phyloP scores from a whole-genome alignment of 169 alveolate species.

The Plasmodium inui region DNA sequence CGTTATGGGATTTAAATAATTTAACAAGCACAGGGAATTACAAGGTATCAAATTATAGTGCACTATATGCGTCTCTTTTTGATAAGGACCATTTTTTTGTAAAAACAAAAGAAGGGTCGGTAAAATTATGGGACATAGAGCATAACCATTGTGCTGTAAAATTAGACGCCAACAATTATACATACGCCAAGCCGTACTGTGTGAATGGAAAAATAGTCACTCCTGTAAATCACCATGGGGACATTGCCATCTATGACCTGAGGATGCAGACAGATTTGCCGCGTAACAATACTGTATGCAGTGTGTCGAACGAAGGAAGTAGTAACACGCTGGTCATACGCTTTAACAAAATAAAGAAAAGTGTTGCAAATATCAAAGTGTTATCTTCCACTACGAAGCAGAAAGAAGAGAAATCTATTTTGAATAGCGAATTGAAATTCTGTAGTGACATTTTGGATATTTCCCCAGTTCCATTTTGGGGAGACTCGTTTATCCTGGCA shows the following conservation, averaged over 20 bases:
- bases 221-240: slow-evolving; percentile 56
- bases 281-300: neutral
- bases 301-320: neutral
- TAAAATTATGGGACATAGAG: slow-evolving; percentile 22
- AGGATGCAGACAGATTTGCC: neutral
- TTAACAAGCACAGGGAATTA: slow-evolving; percentile 18
- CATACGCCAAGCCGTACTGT: slow-evolving; percentile 20
- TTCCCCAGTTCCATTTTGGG: slow-evolving; percentile 20
- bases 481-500: slow-evolving; percentile 28
- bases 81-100: slow-evolving; percentile 27
- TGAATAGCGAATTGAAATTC: neutral
- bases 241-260: slow-evolving; percentile 29
- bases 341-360: slow-evolving; percentile 14
- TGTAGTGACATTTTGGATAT: slow-evolving; percentile 27
- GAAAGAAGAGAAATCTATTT: neutral
- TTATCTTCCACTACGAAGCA: neutral
- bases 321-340: slow-evolving; percentile 6
- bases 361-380: neutral
- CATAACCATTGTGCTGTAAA: slow-evolving; percentile 10
- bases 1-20: slow-evolving; percentile 21
- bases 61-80: slow-evolving; percentile 11
- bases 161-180: slow-evolving; percentile 30
- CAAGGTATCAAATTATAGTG: slow-evolving; percentile 40
- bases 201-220: slow-evolving; percentile 12
- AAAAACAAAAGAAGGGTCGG: slow-evolving; percentile 53